Evolutionary conservation across 129 eudicot genomes (phyloP).

Genomic region (Tanacetum coccineum): DNA sequence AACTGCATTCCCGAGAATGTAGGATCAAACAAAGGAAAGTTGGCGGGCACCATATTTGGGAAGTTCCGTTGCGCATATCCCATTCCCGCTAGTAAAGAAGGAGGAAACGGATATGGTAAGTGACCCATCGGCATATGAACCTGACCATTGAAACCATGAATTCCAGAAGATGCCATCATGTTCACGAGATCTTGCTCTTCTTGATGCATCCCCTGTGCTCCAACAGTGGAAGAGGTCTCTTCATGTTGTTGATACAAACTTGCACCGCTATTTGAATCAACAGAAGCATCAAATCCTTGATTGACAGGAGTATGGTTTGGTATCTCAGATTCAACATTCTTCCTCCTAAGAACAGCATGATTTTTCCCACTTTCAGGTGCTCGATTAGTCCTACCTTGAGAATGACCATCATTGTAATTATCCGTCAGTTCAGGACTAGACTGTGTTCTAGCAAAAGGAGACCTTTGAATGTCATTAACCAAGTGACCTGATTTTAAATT

Average conservation of each 20-base stretch:
- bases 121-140: conserved; percentile 59
- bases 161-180: conserved; percentile 71
- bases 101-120: conserved; percentile 56
- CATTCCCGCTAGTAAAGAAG: conserved; percentile 63
- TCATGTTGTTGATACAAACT: conserved; percentile 36
- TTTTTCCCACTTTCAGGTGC: conserved; percentile 42
- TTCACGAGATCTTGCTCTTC: conserved; percentile 88
- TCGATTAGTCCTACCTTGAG: conserved; percentile 41
- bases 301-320: conserved; percentile 38
- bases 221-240: conserved; percentile 41
- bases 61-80: conserved; percentile 63
- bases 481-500: conserved; percentile 37
- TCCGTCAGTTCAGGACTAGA: conserved; percentile 90
- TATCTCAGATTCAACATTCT: conserved; percentile 44
- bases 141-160: conserved; percentile 73
- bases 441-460: conserved; percentile 69
- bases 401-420: conserved; percentile 34
- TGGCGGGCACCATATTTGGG: conserved; percentile 48
- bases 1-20: conserved; percentile 52
- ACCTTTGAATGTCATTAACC: conserved; percentile 52
- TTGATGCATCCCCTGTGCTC: conserved; percentile 55
- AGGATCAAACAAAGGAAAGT: conserved; percentile 60
- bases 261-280: conserved; percentile 37
- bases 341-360: conserved; percentile 35
- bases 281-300: conserved; percentile 31